phyloP scores from a whole-genome alignment of 306 rosid genomes.

The Corylus heterophylla region DNA sequence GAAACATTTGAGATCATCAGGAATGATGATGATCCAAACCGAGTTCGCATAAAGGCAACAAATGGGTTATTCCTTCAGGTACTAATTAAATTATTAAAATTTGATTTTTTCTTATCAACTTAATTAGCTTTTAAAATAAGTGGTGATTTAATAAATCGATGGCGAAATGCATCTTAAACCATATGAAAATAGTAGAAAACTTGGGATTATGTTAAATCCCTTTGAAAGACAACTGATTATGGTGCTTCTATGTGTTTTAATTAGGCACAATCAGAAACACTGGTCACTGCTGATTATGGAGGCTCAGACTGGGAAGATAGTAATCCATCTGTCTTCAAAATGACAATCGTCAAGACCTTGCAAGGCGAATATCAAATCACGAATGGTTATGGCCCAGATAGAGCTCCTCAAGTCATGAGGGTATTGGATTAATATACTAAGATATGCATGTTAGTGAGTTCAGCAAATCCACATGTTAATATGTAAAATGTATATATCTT shows the following conservation, averaged over 20 bases:
- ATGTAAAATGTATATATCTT: neutral
- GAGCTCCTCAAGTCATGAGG: constrained; percentile 56
- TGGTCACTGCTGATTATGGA: constrained; percentile 43
- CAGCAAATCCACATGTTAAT: neutral
- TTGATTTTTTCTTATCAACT: too few species aligned
- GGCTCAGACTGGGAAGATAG: constrained; percentile 58
- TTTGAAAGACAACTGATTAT: neutral
- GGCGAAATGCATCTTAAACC: neutral
- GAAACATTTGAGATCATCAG: constrained; percentile 61
- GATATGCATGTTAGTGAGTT: neutral
- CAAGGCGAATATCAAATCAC: constrained; percentile 72
- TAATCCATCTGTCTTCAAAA: constrained; percentile 61
- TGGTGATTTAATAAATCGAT: too few species aligned
- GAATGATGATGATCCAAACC: constrained; percentile 37
- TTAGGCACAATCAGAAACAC: constrained; percentile 46
- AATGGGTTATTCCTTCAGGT: constrained; percentile 66
- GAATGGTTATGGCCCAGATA: constrained; percentile 67
- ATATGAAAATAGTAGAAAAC: neutral
- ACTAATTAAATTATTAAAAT: neutral
- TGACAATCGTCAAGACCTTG: constrained; percentile 35
- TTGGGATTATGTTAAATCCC: neutral
- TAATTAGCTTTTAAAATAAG: too few species aligned
- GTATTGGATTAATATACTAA: constrained; percentile 22
- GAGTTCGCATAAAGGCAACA: constrained; percentile 48
- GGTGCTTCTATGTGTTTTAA: neutral